A percentile compares a stretch with the other conserved stretches of the same genome.
These are phyloP conservation scores for Phylloporus sp. DNA, from an alignment of 768 basidiomycete species.

Conservation along the genomic window DNA sequence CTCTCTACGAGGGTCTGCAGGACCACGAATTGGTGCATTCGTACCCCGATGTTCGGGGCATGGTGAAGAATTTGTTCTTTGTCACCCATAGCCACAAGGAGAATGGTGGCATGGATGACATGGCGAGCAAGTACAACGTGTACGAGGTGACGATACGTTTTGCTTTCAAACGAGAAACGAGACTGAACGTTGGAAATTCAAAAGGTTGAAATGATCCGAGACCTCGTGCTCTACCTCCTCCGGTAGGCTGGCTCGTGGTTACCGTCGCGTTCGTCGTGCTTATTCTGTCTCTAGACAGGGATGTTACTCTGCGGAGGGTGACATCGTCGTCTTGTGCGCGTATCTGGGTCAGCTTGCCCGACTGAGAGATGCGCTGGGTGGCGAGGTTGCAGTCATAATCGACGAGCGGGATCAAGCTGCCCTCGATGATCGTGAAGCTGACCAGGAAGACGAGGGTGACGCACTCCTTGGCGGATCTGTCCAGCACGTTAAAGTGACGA, in stretches of 20 bases:
- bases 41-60: conserved; percentile 57
- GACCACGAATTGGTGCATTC: conserved; percentile 49
- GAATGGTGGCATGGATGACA: conserved; percentile 55
- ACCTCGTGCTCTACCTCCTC: conserved; percentile 50
- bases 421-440: conserved; percentile 49
- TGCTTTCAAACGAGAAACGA: not conserved
- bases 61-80: conserved; percentile 64
- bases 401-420: conserved; percentile 64
- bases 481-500: conserved; percentile 48
- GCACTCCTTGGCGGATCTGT: conserved; percentile 21
- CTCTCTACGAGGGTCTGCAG: conserved; percentile 55
- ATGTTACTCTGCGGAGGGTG: conserved; percentile 40
- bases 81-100: conserved; percentile 58
- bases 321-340: conserved; percentile 51
- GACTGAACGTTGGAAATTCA: not conserved
- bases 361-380: conserved; percentile 38
- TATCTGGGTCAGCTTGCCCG: conserved; percentile 48
- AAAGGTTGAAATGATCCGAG: conserved; percentile 47
- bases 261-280: not conserved
- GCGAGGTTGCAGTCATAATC: conserved; percentile 55
- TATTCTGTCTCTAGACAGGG: conserved; percentile 38
- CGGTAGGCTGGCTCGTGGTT: conserved; percentile 18
- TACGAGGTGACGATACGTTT: conserved; percentile 60
- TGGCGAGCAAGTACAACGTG: conserved; percentile 57
- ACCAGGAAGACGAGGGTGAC: conserved; percentile 32